Conservation (phyloP, 2,329 filamentous ascomycete genomes). For the Pseudopithomyces chartarum region DNA sequence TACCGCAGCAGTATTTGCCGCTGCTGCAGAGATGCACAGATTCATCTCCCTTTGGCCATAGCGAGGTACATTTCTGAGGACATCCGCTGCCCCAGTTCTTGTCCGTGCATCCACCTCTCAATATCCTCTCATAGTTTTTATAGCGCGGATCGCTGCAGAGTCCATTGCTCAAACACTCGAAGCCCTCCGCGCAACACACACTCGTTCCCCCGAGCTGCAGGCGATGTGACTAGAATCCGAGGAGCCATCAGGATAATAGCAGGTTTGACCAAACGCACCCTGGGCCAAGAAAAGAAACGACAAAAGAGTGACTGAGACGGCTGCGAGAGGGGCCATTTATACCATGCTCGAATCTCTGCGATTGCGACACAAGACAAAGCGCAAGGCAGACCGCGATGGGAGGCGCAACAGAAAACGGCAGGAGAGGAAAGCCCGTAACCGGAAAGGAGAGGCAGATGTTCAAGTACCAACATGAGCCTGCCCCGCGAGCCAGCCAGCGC, state of each 20-base stretch:
- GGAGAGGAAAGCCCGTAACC: background rate
- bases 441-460: background rate
- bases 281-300: conserved; percentile 1
- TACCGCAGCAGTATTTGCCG: conserved; percentile 25
- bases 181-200: conserved; percentile 21
- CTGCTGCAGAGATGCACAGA: conserved; percentile 20
- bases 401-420: background rate
- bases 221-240: conserved; percentile 11
- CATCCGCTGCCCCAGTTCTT: conserved; percentile 17
- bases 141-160: conserved; percentile 24
- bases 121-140: conserved; percentile 15
- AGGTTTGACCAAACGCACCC: conserved; percentile 11
- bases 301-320: background rate
- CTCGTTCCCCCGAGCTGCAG: conserved; percentile 14
- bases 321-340: background rate
- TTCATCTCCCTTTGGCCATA: conserved; percentile 26
- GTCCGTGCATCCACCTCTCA: conserved; percentile 26
- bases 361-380: background rate
- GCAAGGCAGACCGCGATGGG: background rate
- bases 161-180: conserved; percentile 25
- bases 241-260: conserved; percentile 23
- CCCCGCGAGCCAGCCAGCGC: background rate
- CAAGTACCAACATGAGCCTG: background rate
- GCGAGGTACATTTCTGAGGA: conserved; percentile 12
- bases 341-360: background rate